A percentile compares a stretch with the other conserved stretches of the same genome.
These are phyloP conservation scores for Bremia lactucae DNA, from an alignment of 352 stramenopile species.

Conservation along the genomic window DNA sequence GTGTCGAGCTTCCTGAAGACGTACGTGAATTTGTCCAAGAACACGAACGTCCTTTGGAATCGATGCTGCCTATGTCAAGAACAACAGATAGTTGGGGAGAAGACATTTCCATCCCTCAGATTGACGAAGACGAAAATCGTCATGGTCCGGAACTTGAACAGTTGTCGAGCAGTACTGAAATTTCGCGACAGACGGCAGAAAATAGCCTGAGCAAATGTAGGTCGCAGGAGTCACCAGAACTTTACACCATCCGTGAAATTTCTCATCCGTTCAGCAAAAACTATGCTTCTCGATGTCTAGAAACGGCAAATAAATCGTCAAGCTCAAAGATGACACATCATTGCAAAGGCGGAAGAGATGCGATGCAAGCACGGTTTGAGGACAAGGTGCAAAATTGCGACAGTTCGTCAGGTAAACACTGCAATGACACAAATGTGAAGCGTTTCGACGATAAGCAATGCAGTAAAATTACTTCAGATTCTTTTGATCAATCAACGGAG, in stretches of 20 bases:
- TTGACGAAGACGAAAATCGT: slow-evolving; percentile 22
- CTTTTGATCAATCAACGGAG: slow-evolving; percentile 13
- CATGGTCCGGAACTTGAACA: slow-evolving; percentile 15
- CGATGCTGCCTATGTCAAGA: slow-evolving; percentile 38
- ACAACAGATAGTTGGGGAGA: slow-evolving; percentile 57
- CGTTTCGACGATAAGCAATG: slow-evolving; percentile 3
- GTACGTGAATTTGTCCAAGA: slow-evolving; percentile 35
- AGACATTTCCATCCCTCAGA: slow-evolving; percentile 21
- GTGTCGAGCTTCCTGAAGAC: slow-evolving; percentile 16
- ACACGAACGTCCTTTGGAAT: slow-evolving; percentile 40
- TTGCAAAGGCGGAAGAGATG: background rate
- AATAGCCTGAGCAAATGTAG: slow-evolving; percentile 13
- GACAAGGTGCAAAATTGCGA: background rate
- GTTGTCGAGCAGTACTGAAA: slow-evolving; percentile 13
- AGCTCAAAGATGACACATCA: background rate
- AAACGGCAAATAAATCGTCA: slow-evolving; percentile 1
- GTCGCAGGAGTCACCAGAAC: slow-evolving; percentile 22
- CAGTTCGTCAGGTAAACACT: background rate
- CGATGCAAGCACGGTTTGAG: background rate
- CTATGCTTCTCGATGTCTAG: slow-evolving; percentile 7
- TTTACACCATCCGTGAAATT: slow-evolving; percentile 30
- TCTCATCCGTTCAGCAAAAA: slow-evolving; percentile 9
- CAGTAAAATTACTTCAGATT: slow-evolving; percentile 2
- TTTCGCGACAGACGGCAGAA: background rate
- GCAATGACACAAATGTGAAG: slow-evolving; percentile 2